phyloP scores from a whole-genome alignment of 768 basidiomycete species.

The Podaxis mareebaensis region DNA sequence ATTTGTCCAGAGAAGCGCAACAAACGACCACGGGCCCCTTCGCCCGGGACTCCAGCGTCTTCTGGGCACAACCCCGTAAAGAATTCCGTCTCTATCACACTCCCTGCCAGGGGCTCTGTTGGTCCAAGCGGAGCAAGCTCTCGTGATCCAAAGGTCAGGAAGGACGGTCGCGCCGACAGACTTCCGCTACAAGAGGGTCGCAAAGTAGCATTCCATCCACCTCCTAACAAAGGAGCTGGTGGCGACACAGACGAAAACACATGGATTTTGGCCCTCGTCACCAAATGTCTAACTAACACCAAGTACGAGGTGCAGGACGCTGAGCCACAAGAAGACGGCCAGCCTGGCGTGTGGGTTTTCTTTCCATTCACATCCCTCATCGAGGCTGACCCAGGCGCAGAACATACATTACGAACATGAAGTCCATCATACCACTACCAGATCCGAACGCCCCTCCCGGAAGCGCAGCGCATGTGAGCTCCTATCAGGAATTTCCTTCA shows the following conservation, averaged over 20 bases:
- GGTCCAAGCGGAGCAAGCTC: slow-evolving; percentile 52
- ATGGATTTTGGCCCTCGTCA: slow-evolving; percentile 83
- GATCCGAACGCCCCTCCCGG: slow-evolving; percentile 62
- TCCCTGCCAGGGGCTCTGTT: slow-evolving; percentile 58
- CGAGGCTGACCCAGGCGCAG: slow-evolving; percentile 9
- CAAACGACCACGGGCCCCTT: slow-evolving; percentile 72
- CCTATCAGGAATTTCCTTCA: slow-evolving; percentile 70
- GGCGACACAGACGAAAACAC: slow-evolving; percentile 48
- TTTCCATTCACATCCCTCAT: background rate
- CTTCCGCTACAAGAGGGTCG: slow-evolving; percentile 71
- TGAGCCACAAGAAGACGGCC: slow-evolving; percentile 80
- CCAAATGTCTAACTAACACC: slow-evolving; percentile 67
- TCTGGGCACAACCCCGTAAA: slow-evolving; percentile 29
- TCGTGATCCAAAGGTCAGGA: slow-evolving; percentile 67
- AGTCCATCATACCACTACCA: slow-evolving; percentile 77
- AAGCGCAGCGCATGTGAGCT: slow-evolving; percentile 62
- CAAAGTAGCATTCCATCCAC: slow-evolving; percentile 81
- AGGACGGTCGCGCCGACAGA: slow-evolving; percentile 61
- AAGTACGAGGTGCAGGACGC: slow-evolving; percentile 88
- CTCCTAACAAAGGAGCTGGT: slow-evolving; percentile 52
- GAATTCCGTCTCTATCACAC: slow-evolving; percentile 52
- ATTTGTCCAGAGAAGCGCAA: slow-evolving; percentile 62
- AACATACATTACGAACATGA: slow-evolving; percentile 59
- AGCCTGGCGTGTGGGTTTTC: slow-evolving; percentile 56
- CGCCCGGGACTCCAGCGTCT: slow-evolving; percentile 62